Evolutionary conservation across 2,329 filamentous ascomycete genomes (phyloP).

Genomic region (Colletotrichum lindemuthianum): DNA sequence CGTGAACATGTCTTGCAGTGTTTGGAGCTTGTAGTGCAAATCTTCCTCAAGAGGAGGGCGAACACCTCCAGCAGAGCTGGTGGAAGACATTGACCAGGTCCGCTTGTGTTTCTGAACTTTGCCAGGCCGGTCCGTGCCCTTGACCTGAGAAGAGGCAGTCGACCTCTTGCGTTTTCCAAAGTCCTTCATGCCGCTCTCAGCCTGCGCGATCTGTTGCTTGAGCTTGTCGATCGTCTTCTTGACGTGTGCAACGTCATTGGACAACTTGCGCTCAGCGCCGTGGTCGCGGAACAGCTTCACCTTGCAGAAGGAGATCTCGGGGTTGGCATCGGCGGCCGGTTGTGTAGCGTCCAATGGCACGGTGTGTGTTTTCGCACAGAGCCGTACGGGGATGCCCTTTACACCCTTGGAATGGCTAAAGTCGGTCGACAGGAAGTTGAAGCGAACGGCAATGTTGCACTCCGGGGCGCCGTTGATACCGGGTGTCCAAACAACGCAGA

Average conservation of each 20-base stretch:
- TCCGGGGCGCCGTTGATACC: slow-evolving; percentile 75
- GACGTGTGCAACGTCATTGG: slow-evolving; percentile 93
- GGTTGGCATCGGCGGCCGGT: slow-evolving; percentile 55
- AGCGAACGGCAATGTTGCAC: slow-evolving; percentile 89
- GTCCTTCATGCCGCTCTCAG: slow-evolving; percentile 74
- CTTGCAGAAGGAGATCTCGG: slow-evolving; percentile 92
- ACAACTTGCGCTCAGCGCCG: slow-evolving; percentile 92
- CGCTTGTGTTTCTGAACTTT: slow-evolving; percentile 91
- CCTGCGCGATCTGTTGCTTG: slow-evolving; percentile 90
- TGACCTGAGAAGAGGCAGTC: slow-evolving; percentile 55
- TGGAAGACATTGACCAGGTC: slow-evolving; percentile 94
- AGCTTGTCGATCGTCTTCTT: slow-evolving; percentile 97
- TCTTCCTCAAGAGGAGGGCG: slow-evolving; percentile 76
- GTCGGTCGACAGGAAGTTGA: slow-evolving; percentile 98
- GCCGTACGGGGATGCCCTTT: slow-evolving; percentile 92
- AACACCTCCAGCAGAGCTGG: slow-evolving; percentile 66
- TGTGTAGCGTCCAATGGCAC: slow-evolving; percentile 64
- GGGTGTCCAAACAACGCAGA: slow-evolving; percentile 89
- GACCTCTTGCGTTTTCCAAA: slow-evolving; percentile 72
- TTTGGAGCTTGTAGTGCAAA: slow-evolving; percentile 79
- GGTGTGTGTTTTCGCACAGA: slow-evolving; percentile 89
- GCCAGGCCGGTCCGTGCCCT: slow-evolving; percentile 69
- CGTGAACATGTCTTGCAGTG: slow-evolving; percentile 87
- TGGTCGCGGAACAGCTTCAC: slow-evolving; percentile 98
- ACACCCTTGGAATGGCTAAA: slow-evolving; percentile 99